A percentile compares a stretch with the other conserved stretches of the same genome.
These are phyloP conservation scores for Gossypium laxum DNA, from an alignment of 441 rosid genomes.

Conservation along the genomic window DNA sequence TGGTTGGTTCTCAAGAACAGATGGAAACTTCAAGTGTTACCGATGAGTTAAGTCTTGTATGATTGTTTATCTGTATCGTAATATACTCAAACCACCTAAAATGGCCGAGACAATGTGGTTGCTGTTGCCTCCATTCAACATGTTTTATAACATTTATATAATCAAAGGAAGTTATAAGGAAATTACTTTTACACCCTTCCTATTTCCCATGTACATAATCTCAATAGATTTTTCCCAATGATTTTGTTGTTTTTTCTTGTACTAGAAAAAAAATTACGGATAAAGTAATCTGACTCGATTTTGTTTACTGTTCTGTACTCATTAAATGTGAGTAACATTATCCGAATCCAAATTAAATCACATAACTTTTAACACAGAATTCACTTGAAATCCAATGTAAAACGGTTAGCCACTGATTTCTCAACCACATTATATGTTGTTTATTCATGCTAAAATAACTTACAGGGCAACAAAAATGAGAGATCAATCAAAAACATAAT, in stretches of 20 bases:
- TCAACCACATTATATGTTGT: background rate
- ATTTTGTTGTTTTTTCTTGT: background rate
- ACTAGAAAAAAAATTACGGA: too few species aligned
- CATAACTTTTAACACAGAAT: background rate
- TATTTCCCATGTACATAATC: background rate
- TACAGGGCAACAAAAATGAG: background rate
- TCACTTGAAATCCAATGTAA: background rate
- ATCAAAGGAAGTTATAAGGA: background rate
- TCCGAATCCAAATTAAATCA: background rate
- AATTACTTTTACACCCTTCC: background rate
- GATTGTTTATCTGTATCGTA: slow-evolving; percentile 1
- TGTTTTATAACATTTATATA: background rate
- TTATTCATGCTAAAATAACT: background rate
- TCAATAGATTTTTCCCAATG: background rate
- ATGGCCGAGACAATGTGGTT: background rate
- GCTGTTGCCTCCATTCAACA: background rate
- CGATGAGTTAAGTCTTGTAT: slow-evolving; percentile 65
- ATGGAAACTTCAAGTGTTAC: slow-evolving; percentile 16
- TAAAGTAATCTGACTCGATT: too few species aligned
- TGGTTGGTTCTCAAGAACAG: slow-evolving; percentile 25
- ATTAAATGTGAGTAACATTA: background rate
- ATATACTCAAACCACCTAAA: background rate
- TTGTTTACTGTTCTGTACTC: too few species aligned
- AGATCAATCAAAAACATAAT: background rate
- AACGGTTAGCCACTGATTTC: background rate